Percentiles rank a stretch among this genome's conserved stretches.
phyloP scores from a whole-genome alignment of 306 rosid species.

The Elaeagnus macrophylla region DNA sequence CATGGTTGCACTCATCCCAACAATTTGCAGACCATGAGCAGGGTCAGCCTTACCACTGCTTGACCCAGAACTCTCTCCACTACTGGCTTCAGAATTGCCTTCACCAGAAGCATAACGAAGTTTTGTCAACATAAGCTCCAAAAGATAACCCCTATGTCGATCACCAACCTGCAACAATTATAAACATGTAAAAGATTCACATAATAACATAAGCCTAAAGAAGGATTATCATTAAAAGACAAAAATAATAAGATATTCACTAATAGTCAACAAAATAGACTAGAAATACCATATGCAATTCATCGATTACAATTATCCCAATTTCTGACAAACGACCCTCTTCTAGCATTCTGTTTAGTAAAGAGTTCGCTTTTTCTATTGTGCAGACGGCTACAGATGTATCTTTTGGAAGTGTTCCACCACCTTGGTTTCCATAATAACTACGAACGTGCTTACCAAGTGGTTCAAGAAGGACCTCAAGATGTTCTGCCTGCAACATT shows the following conservation, averaged over 20 bases:
- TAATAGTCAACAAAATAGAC: not conserved
- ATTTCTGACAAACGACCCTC: constrained; percentile 88
- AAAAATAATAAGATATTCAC: not conserved
- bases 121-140: constrained; percentile 92
- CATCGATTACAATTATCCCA: constrained; percentile 96
- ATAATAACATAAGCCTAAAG: constrained; percentile 3
- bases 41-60: constrained; percentile 84
- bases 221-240: not conserved
- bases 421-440: constrained; percentile 95
- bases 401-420: constrained; percentile 89
- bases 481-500: constrained; percentile 75
- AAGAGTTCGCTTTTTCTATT: constrained; percentile 93
- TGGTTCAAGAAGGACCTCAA: constrained; percentile 88
- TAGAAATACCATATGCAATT: constrained; percentile 80
- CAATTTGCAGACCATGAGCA: constrained; percentile 87
- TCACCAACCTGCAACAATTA: constrained; percentile 81
- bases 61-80: constrained; percentile 81
- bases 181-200: constrained; percentile 15
- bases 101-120: constrained; percentile 98
- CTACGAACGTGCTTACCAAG: constrained; percentile 89
- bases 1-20: constrained; percentile 99
- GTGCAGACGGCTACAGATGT: constrained; percentile 96
- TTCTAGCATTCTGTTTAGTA: constrained; percentile 81
- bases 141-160: constrained; percentile 78
- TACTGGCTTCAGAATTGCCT: constrained; percentile 70